Base-by-base conservation (phyloP, 768 basidiomycete species). In the Calocybe gangraenosa region DNA sequence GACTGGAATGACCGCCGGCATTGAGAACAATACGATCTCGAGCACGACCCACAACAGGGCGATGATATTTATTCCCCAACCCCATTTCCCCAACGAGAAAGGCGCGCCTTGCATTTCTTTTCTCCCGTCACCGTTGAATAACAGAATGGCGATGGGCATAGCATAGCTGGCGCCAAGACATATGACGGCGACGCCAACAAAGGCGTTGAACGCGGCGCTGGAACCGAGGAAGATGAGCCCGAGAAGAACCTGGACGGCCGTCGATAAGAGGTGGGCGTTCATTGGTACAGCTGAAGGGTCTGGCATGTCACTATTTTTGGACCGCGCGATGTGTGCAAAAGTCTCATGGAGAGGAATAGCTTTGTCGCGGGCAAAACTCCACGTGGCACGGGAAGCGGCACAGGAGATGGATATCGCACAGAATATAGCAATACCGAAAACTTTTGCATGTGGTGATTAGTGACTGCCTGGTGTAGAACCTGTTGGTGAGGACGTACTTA, bases 351-450 rank as follows among this genome's bases (percentile, higher is more conserved):
- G 71, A 1, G 82, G 84, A 33, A 85, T 77, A 1, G 78, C 84
- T 48, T 72, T 72, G 63, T 85, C 84, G 2, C 84, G 72, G 0
- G 82, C 78, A 58, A 86, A 85, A 37, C 78, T 78, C 84, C 82
- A 85, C 2, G 82, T 84, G 22, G 79, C 76, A 14, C 83, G 76
- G 10, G 82, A 84, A 30, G 82, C 78, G 7, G 81, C 82, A 42
- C 79, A 82, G 32, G 76, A 75, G 49, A 80, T 79, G 14, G 83
- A 83, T 46, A 84, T 77, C 31, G 78, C 73, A 43, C 82, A 84
- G 63, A 84, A 83, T 49, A 81, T 62, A 7, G 71, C 71, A 39
- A 75, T 63, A 8, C 73, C 75, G 42, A 81, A 78, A 51, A 83
- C 80, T 68, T 45, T 21, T 44, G 40, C n/a, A 46, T 42, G 42